Conservation (phyloP, 2,329 filamentous ascomycete genomes). For the Aspergillus sp. region DNA sequence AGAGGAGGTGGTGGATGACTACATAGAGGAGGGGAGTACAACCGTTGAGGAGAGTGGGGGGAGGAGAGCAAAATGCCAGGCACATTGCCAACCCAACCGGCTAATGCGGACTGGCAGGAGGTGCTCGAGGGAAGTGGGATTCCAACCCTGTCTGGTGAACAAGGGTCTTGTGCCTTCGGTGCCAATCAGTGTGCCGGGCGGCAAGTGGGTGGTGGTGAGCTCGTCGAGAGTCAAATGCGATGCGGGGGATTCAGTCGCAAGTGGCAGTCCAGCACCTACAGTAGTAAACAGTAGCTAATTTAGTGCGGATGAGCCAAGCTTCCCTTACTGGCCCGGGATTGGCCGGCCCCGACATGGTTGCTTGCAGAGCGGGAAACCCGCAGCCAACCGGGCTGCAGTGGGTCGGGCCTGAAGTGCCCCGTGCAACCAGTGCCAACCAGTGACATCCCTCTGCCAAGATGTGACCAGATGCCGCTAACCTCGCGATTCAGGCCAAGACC, state of each 20-base stretch:
- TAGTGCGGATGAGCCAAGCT: slow-evolving; percentile 29
- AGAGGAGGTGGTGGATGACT: background rate
- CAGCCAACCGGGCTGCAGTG: slow-evolving; percentile 24
- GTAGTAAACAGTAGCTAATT: slow-evolving; percentile 12
- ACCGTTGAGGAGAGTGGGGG: slow-evolving; percentile 8
- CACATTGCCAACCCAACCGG: slow-evolving; percentile 6
- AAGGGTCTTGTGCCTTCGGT: slow-evolving; percentile 4
- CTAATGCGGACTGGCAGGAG: background rate
- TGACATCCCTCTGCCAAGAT: slow-evolving; percentile 13
- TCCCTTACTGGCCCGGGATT: slow-evolving; percentile 19
- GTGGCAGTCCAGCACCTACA: slow-evolving; percentile 16
- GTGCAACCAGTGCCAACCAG: slow-evolving; percentile 10
- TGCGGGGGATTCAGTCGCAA: slow-evolving; percentile 13
- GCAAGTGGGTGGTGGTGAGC: background rate
- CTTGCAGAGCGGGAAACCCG: slow-evolving; percentile 25
- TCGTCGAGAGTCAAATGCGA: background rate
- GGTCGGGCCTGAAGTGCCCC: slow-evolving; percentile 7
- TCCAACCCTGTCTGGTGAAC: background rate
- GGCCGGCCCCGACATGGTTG: slow-evolving; percentile 14
- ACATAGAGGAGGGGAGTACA: background rate
- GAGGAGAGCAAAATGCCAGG: background rate
- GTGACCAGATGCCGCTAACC: slow-evolving; percentile 17
- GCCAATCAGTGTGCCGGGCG: slow-evolving; percentile 11
- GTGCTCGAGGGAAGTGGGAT: background rate
- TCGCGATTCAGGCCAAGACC: slow-evolving; percentile 2